Conservation (phyloP, 305 asterid genomes). For the Plantago coronopus region DNA sequence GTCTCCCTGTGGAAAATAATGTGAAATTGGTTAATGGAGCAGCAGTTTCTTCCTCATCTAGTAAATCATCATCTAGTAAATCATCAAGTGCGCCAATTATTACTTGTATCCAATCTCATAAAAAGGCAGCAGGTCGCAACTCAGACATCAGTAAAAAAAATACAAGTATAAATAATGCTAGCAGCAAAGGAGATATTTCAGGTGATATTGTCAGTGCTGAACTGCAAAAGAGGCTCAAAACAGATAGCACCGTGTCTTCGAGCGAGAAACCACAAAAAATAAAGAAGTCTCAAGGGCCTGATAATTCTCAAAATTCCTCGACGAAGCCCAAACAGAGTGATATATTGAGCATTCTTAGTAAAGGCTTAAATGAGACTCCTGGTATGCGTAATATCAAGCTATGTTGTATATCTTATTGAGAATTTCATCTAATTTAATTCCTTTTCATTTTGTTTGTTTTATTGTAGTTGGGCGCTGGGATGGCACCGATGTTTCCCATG, state of each 20-base stretch:
- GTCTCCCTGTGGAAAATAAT: constrained; percentile 21
- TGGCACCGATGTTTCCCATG: constrained; percentile 33
- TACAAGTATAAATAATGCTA: constrained; percentile 20
- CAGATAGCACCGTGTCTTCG: constrained; percentile 28
- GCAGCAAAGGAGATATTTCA: constrained; percentile 20
- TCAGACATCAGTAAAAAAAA: constrained; percentile 29
- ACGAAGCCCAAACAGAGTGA: constrained; percentile 31
- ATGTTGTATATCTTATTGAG: neutral
- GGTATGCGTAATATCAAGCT: constrained; percentile 37
- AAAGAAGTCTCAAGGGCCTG: constrained; percentile 29
- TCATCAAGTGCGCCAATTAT: constrained; percentile 20
- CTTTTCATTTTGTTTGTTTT: constrained; percentile 17
- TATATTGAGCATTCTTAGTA: constrained; percentile 49
- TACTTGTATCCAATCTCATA: constrained; percentile 18
- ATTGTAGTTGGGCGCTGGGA: constrained; percentile 84
- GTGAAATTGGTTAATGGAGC: constrained; percentile 23
- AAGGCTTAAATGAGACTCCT: constrained; percentile 61
- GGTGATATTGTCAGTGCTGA: constrained; percentile 29
- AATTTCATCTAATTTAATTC: neutral
- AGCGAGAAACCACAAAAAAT: constrained; percentile 27
- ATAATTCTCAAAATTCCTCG: constrained; percentile 18
- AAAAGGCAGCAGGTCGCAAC: constrained; percentile 24
- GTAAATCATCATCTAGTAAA: constrained; percentile 29
- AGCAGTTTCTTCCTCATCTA: constrained; percentile 34
- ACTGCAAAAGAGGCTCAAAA: constrained; percentile 32